Evolutionary conservation across 1,284 basidiomycete species (phyloP).

Genomic region (Caloboletus inedulis): DNA sequence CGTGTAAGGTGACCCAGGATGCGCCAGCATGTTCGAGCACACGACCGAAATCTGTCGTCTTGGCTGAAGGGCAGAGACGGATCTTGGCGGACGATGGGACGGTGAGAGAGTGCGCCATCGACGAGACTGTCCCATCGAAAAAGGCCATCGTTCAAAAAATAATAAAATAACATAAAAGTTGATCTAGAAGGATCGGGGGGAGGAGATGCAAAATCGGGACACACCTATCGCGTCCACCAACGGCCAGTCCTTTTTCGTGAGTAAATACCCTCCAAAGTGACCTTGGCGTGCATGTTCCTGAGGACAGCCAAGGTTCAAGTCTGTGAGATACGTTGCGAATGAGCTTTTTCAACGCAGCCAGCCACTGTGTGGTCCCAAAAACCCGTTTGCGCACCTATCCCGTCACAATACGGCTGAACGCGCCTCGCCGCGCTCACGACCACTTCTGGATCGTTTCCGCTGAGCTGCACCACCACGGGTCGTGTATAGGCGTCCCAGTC

Average conservation of each 20-base stretch:
- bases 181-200: not conserved
- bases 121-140: conserved; percentile 40
- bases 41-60: conserved; percentile 55
- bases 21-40: conserved; percentile 59
- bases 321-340: conserved; percentile 30
- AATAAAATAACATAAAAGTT: not conserved
- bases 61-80: conserved; percentile 46
- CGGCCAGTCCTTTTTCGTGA: conserved; percentile 68
- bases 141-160: not conserved
- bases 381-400: conserved; percentile 46
- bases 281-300: conserved; percentile 64
- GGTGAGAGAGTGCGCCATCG: conserved; percentile 54
- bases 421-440: conserved; percentile 57
- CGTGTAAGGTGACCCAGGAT: conserved; percentile 67
- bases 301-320: conserved; percentile 66
- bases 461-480: conserved; percentile 68
- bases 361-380: not conserved
- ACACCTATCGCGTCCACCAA: conserved; percentile 59
- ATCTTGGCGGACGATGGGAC: conserved; percentile 67
- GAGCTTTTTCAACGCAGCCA: not conserved
- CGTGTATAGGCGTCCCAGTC: conserved; percentile 29
- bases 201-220: not conserved
- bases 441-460: conserved; percentile 60
- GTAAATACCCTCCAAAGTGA: conserved; percentile 71
- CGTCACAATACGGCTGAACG: conserved; percentile 58